Evolutionary conservation across 1,284 basidiomycete genomes (phyloP).

Genomic region (Golubevia pallescens): DNA sequence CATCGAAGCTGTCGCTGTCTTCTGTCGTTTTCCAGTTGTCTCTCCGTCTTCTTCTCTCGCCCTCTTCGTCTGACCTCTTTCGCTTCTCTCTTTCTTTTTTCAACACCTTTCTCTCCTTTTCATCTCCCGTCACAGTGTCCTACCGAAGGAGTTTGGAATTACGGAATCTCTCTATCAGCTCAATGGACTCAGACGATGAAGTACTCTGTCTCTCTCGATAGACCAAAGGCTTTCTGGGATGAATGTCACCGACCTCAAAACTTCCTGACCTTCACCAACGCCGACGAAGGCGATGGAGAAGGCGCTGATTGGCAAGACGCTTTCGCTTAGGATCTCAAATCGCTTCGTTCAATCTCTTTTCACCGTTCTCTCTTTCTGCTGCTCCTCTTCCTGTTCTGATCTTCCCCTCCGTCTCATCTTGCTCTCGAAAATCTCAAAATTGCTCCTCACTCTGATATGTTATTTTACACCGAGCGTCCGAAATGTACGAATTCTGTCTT

Average conservation of each 20-base stretch:
- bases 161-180: constrained; percentile 52
- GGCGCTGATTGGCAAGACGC: constrained; percentile 50
- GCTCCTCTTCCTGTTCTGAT: neutral
- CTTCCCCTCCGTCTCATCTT: too few species aligned
- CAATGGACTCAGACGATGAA: constrained; percentile 53
- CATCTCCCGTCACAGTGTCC: too few species aligned
- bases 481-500: too few species aligned
- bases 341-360: too few species aligned
- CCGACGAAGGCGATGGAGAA: constrained; percentile 13
- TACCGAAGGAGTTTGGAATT: constrained; percentile 51
- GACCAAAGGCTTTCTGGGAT: constrained; percentile 53
- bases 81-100: neutral
- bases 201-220: constrained; percentile 45
- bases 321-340: too few species aligned
- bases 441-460: too few species aligned
- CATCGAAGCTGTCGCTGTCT: neutral
- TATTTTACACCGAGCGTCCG: too few species aligned
- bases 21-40: neutral
- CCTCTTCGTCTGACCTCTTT: neutral
- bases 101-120: constrained; percentile 8
- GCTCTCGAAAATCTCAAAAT: too few species aligned
- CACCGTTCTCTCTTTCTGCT: too few species aligned
- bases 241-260: constrained; percentile 58
- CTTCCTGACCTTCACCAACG: constrained; percentile 49
- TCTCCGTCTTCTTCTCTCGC: neutral